These are phyloP conservation scores for Mortierella claussenii DNA, from an alignment of 192 early-diverging fungal species.

Conservation along the genomic window DNA sequence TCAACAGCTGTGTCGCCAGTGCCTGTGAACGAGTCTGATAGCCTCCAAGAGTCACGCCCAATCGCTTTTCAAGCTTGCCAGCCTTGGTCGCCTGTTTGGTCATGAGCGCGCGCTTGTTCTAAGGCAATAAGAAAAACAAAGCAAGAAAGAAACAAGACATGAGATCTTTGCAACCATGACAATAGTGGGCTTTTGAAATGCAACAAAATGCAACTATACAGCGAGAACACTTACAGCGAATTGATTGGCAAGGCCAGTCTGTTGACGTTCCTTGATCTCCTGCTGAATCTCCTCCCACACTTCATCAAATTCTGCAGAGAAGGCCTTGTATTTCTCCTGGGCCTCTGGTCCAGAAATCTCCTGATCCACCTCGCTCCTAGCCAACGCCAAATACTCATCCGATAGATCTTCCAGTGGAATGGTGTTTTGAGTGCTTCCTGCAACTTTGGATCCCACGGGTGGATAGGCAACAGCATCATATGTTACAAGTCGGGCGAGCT, in stretches of 20 bases:
- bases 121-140: too few species aligned
- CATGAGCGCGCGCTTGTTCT: conserved; percentile 77
- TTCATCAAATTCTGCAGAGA: conserved; percentile 32
- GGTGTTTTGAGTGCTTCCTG: conserved; percentile 42
- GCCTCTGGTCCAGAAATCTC: conserved; percentile 49
- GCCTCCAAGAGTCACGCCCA: conserved; percentile 83
- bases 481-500: conserved; percentile 75
- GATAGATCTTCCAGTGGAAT: conserved; percentile 59
- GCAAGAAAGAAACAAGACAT: too few species aligned
- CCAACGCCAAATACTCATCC: conserved; percentile 67
- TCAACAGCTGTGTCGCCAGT: conserved; percentile 68
- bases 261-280: conserved; percentile 8
- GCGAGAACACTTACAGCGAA: conserved; percentile 42
- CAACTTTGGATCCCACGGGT: conserved; percentile 66
- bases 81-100: conserved; percentile 77
- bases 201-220: too few species aligned
- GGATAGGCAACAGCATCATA: conserved; percentile 82
- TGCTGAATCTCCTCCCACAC: conserved; percentile 39
- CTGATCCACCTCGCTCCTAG: conserved; percentile 56
- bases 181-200: too few species aligned
- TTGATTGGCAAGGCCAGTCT: conserved; percentile 19
- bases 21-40: conserved; percentile 77
- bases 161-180: too few species aligned
- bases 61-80: conserved; percentile 87
- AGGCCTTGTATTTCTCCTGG: conserved; percentile 44